These are phyloP conservation scores for Phalaenopsis aphrodite DNA, from an alignment of 106 monocot species.

Conservation along the genomic window DNA sequence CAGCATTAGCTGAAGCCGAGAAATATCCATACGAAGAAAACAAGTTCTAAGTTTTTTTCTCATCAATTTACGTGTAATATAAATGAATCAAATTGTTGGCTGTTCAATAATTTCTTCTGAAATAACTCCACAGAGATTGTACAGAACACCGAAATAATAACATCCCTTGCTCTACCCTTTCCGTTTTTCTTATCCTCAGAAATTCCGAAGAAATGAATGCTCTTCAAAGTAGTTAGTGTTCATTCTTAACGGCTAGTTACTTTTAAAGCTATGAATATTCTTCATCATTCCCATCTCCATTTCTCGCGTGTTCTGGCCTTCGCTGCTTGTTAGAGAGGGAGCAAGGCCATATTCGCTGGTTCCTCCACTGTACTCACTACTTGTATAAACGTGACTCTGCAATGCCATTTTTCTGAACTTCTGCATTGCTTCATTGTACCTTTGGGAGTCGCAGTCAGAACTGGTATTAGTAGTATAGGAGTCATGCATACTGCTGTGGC, in stretches of 20 bases:
- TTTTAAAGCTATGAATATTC: neutral
- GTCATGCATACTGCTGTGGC: slow-evolving; percentile 20
- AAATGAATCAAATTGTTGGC: neutral
- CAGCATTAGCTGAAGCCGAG: too few relatives aligned
- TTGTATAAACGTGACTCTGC: slow-evolving; percentile 6
- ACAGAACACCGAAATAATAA: neutral
- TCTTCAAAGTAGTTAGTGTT: neutral
- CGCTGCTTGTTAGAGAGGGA: slow-evolving; percentile 17
- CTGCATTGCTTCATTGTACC: slow-evolving; percentile 19
- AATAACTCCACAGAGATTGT: neutral
- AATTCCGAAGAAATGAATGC: neutral
- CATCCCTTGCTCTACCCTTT: neutral
- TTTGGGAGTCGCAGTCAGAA: slow-evolving; percentile 14
- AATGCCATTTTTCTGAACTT: slow-evolving; percentile 35
- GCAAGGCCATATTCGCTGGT: slow-evolving; percentile 40
- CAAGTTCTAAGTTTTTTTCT: neutral
- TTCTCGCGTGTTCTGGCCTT: slow-evolving; percentile 13
- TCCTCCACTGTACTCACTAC: slow-evolving; percentile 35
- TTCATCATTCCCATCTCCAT: slow-evolving; percentile 22
- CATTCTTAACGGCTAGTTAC: neutral
- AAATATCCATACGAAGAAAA: too few relatives aligned
- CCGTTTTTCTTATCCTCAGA: neutral
- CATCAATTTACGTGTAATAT: neutral
- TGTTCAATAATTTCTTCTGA: neutral
- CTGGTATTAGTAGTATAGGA: slow-evolving; percentile 11